A percentile compares a stretch with the other conserved stretches of the same genome.
Conservation (phyloP, 257 asterid genomes). For the Oldenlandia corymbosa region DNA sequence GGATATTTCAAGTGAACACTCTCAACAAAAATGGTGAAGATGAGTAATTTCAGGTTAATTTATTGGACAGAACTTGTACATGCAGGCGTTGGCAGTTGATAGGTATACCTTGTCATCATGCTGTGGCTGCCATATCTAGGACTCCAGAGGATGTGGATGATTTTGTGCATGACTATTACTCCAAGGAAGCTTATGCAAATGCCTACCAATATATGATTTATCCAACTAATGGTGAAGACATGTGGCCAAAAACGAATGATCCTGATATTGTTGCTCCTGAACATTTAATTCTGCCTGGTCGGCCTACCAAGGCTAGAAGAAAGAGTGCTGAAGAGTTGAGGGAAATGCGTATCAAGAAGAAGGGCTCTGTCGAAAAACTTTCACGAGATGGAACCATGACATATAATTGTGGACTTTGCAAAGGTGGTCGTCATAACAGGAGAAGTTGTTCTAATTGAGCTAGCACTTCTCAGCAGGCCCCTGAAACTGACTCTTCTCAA, state of each 20-base stretch:
- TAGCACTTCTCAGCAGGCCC: too few relatives aligned
- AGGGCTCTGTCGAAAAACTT: too few relatives aligned
- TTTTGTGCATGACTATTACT: background rate
- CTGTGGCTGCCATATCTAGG: background rate
- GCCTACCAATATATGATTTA: background rate
- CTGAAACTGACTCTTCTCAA: too few relatives aligned
- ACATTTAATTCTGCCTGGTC: background rate
- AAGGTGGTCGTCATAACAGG: too few relatives aligned
- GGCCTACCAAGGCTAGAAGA: too few relatives aligned
- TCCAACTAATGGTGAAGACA: conserved; percentile 3
- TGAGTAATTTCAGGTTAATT: background rate
- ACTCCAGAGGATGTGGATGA: too few relatives aligned
- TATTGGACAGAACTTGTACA: background rate
- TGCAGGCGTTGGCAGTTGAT: conserved; percentile 5
- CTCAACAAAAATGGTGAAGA: too few relatives aligned
- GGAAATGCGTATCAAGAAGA: too few relatives aligned
- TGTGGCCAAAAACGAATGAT: background rate
- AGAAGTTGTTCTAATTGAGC: too few relatives aligned
- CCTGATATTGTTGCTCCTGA: background rate
- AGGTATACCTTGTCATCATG: conserved; percentile 9
- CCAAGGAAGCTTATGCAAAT: background rate
- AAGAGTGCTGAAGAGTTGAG: too few relatives aligned
- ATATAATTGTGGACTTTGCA: too few relatives aligned
- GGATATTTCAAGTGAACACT: background rate
- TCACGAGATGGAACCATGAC: too few relatives aligned